phyloP scores from a whole-genome alignment of 1,284 basidiomycete species.

The Ustilago hordei region DNA sequence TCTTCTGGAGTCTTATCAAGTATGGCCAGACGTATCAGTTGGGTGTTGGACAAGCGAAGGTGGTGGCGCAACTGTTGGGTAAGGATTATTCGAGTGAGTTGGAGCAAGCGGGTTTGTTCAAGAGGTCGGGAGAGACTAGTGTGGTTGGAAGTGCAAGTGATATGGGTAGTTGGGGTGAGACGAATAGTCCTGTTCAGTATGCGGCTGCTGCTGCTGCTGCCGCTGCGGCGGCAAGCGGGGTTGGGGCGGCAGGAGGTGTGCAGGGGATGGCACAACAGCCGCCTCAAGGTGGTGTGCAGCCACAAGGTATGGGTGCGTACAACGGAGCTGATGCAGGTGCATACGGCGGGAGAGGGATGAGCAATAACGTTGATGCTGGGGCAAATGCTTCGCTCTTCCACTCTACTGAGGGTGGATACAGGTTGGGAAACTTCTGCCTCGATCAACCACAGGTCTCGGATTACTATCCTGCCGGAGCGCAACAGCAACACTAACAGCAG shows the following conservation, averaged over 20 bases:
- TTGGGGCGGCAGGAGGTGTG: background rate
- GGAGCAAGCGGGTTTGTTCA: constrained; percentile 43
- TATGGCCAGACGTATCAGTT: constrained; percentile 51
- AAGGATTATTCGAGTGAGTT: constrained; percentile 47
- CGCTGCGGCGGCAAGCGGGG: background rate
- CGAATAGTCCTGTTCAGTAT: constrained; percentile 16
- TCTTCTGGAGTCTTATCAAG: constrained; percentile 55
- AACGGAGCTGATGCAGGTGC: background rate
- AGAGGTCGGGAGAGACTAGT: constrained; percentile 25
- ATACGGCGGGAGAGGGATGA: background rate
- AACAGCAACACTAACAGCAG: constrained; percentile 9
- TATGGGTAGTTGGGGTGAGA: constrained; percentile 21
- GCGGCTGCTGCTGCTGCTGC: constrained; percentile 8
- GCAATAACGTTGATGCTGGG: constrained; percentile 10
- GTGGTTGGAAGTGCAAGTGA: constrained; percentile 24
- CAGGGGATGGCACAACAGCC: constrained; percentile 3
- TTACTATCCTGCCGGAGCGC: constrained; percentile 10
- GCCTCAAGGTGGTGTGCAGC: constrained; percentile 5
- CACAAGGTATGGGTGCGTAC: background rate
- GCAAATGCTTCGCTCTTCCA: constrained; percentile 22
- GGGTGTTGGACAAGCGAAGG: constrained; percentile 46
- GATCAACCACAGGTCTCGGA: constrained; percentile 21
- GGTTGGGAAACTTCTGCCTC: constrained; percentile 30
- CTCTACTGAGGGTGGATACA: constrained; percentile 29
- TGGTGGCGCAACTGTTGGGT: constrained; percentile 49